Base-by-base conservation (phyloP, 2,329 filamentous ascomycete genomes). In the Fusarium anguioides region DNA sequence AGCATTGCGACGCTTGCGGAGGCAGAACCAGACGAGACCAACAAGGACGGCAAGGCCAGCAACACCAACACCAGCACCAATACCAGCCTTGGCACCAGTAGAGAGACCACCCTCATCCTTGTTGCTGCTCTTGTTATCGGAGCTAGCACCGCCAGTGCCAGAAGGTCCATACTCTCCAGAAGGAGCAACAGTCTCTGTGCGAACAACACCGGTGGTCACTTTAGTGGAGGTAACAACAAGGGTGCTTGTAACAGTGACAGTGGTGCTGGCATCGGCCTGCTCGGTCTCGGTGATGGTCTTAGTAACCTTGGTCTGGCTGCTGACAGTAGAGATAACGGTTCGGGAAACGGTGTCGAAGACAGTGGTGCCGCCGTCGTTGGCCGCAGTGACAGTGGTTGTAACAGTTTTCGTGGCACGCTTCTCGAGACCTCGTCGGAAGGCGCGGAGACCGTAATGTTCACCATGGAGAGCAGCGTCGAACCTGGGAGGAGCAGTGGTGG, bases 41-140 rank as follows among this genome's bases (percentile, higher is more conserved):
- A 56, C 75, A 41, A 80, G 54, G 53, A 79, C n/a, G 33, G 72
- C 61, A 11, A 81, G 72, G 20, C 71, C 80, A 49, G 65, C 80
- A 21, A 80, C 70, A 61, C 75, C 80, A 18, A 74, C 77, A 48
- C 78, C 81, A 21, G 76, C 77, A 51, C 81, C 81, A 35, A 82
- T 82, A 52, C 81, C 81, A 40, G 78, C 79, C 76, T 82, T 81
- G 61, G 80, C 81, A 26, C 80, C 81, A 8, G 75, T 79, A 2
- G 77, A 79, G 11, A 82, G 75, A 6, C 80, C 78, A 11, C 69
- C 64, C 35, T 50, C 51, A 29, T 57, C 41, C 33, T 51, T 36
- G 56, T 62, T 59, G 57, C 18, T 62, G 58, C 63, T 64, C 42
- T 44, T 59, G 18, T 48, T 49, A 45, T 49, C 59, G 10, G 64